Evolutionary conservation across 2,329 filamentous ascomycete genomes (phyloP).

Genomic region (Chrysoporthe austroafricana): DNA sequence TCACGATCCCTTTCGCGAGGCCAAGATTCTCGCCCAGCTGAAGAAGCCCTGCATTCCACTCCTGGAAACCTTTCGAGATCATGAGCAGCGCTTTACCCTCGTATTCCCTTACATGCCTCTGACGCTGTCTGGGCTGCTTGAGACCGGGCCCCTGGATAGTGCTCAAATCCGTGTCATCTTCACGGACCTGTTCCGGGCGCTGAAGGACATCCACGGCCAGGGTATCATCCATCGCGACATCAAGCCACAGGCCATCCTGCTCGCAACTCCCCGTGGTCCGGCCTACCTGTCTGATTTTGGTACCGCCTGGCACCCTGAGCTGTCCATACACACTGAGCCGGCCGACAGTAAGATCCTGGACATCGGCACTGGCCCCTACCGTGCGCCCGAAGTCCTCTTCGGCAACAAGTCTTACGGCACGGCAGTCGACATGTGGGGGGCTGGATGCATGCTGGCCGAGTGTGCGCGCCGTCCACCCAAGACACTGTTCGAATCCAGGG

Average conservation of each 20-base stretch:
- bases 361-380: slow-evolving; percentile 89
- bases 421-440: slow-evolving; percentile 85
- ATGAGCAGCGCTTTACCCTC: slow-evolving; percentile 72
- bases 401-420: slow-evolving; percentile 74
- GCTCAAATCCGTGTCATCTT: slow-evolving; percentile 52
- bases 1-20: slow-evolving; percentile 81
- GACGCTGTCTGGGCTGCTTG: slow-evolving; percentile 72
- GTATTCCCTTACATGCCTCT: slow-evolving; percentile 83
- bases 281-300: slow-evolving; percentile 90
- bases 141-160: slow-evolving; percentile 44
- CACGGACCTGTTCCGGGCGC: slow-evolving; percentile 69
- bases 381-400: slow-evolving; percentile 88
- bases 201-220: slow-evolving; percentile 71
- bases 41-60: slow-evolving; percentile 66
- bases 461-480: slow-evolving; percentile 57
- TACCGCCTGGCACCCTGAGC: slow-evolving; percentile 76
- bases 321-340: slow-evolving; percentile 65
- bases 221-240: slow-evolving; percentile 91
- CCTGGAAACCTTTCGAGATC: slow-evolving; percentile 73
- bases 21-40: slow-evolving; percentile 68
- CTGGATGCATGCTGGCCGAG: slow-evolving; percentile 84
- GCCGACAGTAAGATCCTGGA: slow-evolving; percentile 78
- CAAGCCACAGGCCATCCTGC: slow-evolving; percentile 87
- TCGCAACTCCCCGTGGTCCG: slow-evolving; percentile 68
- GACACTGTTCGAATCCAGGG: slow-evolving; percentile 82